Conservation (phyloP, 176 grass and related monocot species). For the Hsuehochloa calcarea region DNA sequence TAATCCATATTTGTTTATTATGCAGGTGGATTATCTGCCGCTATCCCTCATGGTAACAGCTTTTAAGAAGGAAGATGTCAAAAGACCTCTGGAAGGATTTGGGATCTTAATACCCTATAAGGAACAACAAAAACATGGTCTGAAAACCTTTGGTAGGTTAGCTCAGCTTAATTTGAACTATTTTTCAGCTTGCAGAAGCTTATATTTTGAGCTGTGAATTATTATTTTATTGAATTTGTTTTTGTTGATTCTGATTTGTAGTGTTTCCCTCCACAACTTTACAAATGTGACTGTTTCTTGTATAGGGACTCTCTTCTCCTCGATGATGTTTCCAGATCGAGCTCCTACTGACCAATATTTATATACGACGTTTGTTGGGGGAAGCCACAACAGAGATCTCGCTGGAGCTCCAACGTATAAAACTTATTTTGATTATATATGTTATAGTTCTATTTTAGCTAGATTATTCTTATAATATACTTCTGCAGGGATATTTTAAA, state of each 20-base stretch:
- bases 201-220: background rate
- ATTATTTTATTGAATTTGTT: background rate
- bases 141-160: conserved; percentile 80
- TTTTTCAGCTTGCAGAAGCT: conserved; percentile 19
- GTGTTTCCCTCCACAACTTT: conserved; percentile 4
- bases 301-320: conserved; percentile 95
- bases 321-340: conserved; percentile 99
- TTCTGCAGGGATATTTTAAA: conserved; percentile 63
- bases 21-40: conserved; percentile 88
- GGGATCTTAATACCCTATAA: conserved; percentile 87
- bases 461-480: conserved; percentile 34
- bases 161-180: conserved; percentile 24
- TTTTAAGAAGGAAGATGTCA: conserved; percentile 89
- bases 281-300: conserved; percentile 11
- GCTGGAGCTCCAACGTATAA: conserved; percentile 84
- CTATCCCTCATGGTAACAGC: conserved; percentile 86
- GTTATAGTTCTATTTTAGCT: conserved; percentile 21
- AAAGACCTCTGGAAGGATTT: conserved; percentile 91
- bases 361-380: conserved; percentile 91
- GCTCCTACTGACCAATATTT: conserved; percentile 83
- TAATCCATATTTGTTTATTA: conserved; percentile 19
- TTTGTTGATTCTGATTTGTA: conserved; percentile 20
- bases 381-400: conserved; percentile 89
- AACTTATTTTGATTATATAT: conserved; percentile 17
- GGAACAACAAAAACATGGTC: conserved; percentile 85